Base-by-base conservation (phyloP, 768 basidiomycete genomes). In the Fomitopsis pulvina region DNA sequence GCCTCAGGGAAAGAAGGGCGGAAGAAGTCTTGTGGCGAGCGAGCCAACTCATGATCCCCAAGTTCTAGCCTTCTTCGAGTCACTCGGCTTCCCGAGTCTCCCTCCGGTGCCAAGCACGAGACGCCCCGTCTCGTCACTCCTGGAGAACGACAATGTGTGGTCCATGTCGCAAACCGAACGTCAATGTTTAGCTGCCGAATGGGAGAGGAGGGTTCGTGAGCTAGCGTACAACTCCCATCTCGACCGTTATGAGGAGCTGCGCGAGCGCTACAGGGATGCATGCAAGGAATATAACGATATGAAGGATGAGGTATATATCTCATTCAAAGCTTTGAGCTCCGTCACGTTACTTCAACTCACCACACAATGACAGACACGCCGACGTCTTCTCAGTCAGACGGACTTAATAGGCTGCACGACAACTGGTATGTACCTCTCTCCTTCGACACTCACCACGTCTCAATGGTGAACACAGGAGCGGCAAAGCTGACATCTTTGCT, bases 381-480 rank as follows among this genome's bases (percentile, higher is more conserved):
- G 80, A 0, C 69, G 71, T 4, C 63, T 90, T 5, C 68, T 91
- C 5, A 60, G 63, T 27, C 62, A 70, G 5, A 71, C 77, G 0
- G 77, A 86, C 57, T 71, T 91, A 18, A 77, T 89, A 41, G 88
- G 83, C 5, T 87, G 85, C 52, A 91, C 87, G 0, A 89, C 87
- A 0, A 87, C 81, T 20, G 85, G 85, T 83, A 59, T 2, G 60
- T 51, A 11, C 26, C 12, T 40, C 37, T 21, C 20, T 25, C n/a
- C 2, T 4, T 11, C 41, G 22, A 37, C n/a, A 24, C 10, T 38
- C 26, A 30, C 41, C 16, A 29, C 39, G n/a, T 25, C 22, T 39
- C 3, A 20, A n/a, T 5, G 18, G 38, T 45, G 52, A 24, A 24
- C 41, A 25, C 21, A 14, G 83, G 85, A 41, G 86, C 86, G 1